Evolutionary conservation across 2,329 filamentous ascomycete genomes (phyloP), one percentile per base, ranked within the genome.

Genomic region (Claviceps maximensis): DNA sequence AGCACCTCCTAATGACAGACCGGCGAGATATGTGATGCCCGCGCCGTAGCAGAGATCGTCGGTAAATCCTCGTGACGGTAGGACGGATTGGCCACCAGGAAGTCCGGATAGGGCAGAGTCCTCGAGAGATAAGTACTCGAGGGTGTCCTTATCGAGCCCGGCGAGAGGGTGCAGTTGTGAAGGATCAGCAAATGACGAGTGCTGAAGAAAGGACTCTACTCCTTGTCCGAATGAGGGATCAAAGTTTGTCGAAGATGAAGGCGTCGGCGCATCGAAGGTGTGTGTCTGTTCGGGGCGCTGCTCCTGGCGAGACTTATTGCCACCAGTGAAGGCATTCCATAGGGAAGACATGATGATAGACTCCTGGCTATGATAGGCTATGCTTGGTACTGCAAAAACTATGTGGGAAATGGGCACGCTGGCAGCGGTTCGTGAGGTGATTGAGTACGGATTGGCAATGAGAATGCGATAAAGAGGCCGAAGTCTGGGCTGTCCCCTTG

Each of bases 1-100:
- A 54, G 82, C 84, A 60, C 93, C 93, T 69, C 93, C 93, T 59
- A 94, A 67, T 42, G 85, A 79, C 62, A 98, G 75, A 7, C 87
- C 93, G n/a, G 87, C 75, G 56, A 98, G 76, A 67, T 98, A 98
- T 65, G 89, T 95, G 57, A 91, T 84, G 62, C 93, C 93, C 23
- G 93, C 94, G 65, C 94, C 93, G 69, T 98, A 98, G 73, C 93
- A 97, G 55, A 98, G 81, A 69, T 98, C 93, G 67, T 98, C 93
- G 56, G 90, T 95, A 83, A 95, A 98, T 67, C 93, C 93, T 68
- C 93, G 85, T 53, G 90, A 96, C 45, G 94, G 93, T 52, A 98
- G 80, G 52, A 90, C 86, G 45, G 91, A 94, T 67, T 87, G 86
- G 55, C 83, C 79, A 64, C 89, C 90, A 49, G 90, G 89, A 21